phyloP scores from a whole-genome alignment of 768 basidiomycete species.

The Glaciozyma martinii region DNA sequence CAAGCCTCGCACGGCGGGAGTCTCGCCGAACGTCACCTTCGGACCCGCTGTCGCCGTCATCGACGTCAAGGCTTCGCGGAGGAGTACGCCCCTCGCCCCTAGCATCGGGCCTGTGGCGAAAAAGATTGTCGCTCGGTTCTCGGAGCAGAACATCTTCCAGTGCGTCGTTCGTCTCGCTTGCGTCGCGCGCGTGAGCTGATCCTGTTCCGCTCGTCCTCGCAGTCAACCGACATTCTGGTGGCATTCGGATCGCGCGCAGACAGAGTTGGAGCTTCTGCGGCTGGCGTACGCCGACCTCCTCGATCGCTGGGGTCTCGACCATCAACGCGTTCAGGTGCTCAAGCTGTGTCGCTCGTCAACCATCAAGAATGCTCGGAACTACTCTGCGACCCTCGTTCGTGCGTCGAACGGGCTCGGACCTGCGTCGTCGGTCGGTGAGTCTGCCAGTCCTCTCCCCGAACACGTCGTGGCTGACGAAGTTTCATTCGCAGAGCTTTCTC shows the following conservation, averaged over 20 bases:
- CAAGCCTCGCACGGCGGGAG: neutral
- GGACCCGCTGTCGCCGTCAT: conserved; percentile 24
- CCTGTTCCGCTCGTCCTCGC: neutral
- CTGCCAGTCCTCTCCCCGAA: neutral
- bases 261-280: conserved; percentile 45
- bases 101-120: neutral
- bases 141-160: neutral
- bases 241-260: neutral
- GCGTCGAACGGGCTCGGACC: conserved; percentile 18
- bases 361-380: neutral
- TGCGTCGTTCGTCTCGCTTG: neutral
- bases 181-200: neutral
- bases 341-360: conserved; percentile 41
- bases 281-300: conserved; percentile 65
- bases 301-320: conserved; percentile 60
- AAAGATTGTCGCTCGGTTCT: neutral
- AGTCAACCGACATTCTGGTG: neutral
- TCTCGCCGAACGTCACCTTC: conserved; percentile 23
- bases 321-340: conserved; percentile 64
- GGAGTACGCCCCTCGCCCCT: neutral
- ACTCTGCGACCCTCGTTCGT: neutral
- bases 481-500: conserved; percentile 3
- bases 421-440: conserved; percentile 11
- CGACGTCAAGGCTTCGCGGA: neutral
- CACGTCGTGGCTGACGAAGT: neutral